Evolutionary conservation across 257 asterid genomes (phyloP).

Genomic region (Solanum chmielewskii): DNA sequence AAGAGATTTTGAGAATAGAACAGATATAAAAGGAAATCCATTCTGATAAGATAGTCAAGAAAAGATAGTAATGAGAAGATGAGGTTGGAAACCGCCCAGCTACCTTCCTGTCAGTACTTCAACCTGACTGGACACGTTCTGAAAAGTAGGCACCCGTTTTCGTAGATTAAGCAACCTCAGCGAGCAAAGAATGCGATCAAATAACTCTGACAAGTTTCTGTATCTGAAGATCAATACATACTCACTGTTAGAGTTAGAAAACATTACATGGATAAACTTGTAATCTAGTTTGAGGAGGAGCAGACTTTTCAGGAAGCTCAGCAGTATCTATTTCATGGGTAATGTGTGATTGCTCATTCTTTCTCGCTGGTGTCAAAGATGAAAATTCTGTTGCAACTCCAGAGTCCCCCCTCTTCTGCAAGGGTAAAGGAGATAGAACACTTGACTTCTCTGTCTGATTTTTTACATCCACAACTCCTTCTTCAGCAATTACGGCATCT

Average conservation of each 20-base stretch:
- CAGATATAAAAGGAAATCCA: neutral
- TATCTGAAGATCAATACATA: conserved; percentile 28
- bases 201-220: conserved; percentile 28
- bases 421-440: conserved; percentile 1
- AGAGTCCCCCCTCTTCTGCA: conserved; percentile 8
- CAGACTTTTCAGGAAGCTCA: conserved; percentile 60
- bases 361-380: conserved; percentile 53
- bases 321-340: conserved; percentile 16
- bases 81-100: neutral
- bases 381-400: conserved; percentile 25
- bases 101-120: conserved; percentile 65
- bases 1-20: neutral
- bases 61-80: neutral
- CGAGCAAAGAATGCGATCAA: conserved; percentile 53
- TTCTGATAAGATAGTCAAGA: neutral
- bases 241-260: neutral
- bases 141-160: conserved; percentile 41
- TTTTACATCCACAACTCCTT: neutral
- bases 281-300: neutral
- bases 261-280: neutral
- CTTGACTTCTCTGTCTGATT: conserved; percentile 3
- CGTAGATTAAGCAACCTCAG: conserved; percentile 53
- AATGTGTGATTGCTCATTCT: conserved; percentile 32
- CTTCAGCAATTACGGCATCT: conserved; percentile 1
- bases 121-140: conserved; percentile 48